phyloP scores from a whole-genome alignment of 2,329 filamentous ascomycete species.

The Scolecobasidium constrictum region DNA sequence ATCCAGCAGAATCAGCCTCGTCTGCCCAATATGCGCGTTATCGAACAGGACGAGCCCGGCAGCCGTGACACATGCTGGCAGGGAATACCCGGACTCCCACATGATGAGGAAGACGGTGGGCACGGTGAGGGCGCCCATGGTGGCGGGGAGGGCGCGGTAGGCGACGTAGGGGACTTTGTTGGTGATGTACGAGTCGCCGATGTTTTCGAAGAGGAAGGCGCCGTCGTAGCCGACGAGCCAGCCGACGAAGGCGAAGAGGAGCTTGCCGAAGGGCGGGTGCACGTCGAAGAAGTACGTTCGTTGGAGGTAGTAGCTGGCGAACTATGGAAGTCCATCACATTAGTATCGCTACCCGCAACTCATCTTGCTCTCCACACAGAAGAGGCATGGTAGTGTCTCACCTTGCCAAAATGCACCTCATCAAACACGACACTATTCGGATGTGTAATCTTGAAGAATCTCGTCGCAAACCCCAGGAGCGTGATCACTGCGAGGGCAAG shows the following conservation, averaged over 20 bases:
- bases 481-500: slow-evolving; percentile 69
- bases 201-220: slow-evolving; percentile 97
- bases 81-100: slow-evolving; percentile 98
- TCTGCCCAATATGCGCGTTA: slow-evolving; percentile 96
- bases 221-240: slow-evolving; percentile 98
- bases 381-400: slow-evolving; percentile 32
- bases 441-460: slow-evolving; percentile 93
- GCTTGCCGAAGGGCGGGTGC: slow-evolving; percentile 94
- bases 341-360: no score
- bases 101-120: slow-evolving; percentile 94
- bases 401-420: slow-evolving; percentile 99
- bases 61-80: slow-evolving; percentile 83
- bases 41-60: slow-evolving; percentile 84
- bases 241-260: slow-evolving; percentile 91
- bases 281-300: slow-evolving; percentile 99
- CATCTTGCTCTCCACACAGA: not conserved
- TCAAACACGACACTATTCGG: slow-evolving; percentile 97
- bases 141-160: slow-evolving; percentile 84
- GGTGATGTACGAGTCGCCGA: slow-evolving; percentile 92
- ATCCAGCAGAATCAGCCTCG: slow-evolving; percentile 86
- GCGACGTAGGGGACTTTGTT: slow-evolving; percentile 98
- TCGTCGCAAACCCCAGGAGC: slow-evolving; percentile 71
- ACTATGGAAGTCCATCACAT: slow-evolving; percentile 20
- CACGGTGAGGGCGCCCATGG: slow-evolving; percentile 85
- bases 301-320: slow-evolving; percentile 70